Conservation (phyloP, 257 asterid genomes). For the Linderniella brevidens region DNA sequence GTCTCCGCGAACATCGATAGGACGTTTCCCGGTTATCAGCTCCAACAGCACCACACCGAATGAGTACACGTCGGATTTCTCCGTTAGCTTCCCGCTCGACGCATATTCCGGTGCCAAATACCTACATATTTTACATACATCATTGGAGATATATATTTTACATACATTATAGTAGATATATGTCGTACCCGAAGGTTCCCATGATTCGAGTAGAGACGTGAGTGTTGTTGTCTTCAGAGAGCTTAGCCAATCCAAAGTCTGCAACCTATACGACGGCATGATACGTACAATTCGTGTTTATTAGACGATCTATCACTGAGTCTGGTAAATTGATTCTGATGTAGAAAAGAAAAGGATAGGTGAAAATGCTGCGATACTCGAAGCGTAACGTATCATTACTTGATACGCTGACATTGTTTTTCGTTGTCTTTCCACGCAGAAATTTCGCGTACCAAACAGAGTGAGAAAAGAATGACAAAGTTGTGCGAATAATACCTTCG, state of each 20-base stretch:
- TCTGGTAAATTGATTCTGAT: too few species aligned
- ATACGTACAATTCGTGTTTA: too few species aligned
- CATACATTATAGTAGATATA: background rate
- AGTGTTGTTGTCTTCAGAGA: background rate
- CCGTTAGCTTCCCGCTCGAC: too few species aligned
- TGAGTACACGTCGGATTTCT: background rate
- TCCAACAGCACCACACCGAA: background rate
- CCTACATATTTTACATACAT: background rate
- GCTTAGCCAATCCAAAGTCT: background rate
- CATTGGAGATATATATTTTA: background rate
- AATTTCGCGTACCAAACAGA: too few species aligned
- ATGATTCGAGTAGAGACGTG: conserved; percentile 18
- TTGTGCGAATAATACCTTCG: too few species aligned
- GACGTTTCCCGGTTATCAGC: background rate
- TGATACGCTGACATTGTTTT: too few species aligned
- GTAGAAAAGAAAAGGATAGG: too few species aligned
- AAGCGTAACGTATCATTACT: too few species aligned
- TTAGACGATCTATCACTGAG: too few species aligned
- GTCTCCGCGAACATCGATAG: background rate
- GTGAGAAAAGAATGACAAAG: too few species aligned
- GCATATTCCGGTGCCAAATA: background rate
- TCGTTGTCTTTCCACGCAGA: too few species aligned
- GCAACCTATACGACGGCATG: background rate
- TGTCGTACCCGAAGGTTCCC: conserved; percentile 22
- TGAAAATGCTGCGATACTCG: too few species aligned